Conservation (phyloP, 2,329 filamentous ascomycete genomes). For the Penicillium sp. region DNA sequence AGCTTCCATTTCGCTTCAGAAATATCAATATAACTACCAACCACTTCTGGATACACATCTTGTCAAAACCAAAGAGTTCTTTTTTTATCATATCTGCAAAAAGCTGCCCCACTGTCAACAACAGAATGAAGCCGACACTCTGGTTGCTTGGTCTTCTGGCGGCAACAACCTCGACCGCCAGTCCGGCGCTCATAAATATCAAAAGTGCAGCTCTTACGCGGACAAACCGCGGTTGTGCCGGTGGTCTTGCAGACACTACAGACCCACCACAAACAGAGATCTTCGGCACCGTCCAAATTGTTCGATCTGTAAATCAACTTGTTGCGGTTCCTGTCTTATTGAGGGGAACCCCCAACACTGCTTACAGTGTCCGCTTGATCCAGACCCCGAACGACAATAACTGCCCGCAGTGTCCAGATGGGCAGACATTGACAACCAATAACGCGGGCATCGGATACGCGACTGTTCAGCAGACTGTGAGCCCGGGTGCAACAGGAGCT, state of each 20-base stretch:
- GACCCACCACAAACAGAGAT: neutral
- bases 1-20: no score
- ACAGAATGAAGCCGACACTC: neutral
- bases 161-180: neutral
- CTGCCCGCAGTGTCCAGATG: neutral
- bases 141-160: neutral
- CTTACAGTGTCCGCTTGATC: slow-evolving; percentile 4
- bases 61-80: no score
- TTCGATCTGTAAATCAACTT: neutral
- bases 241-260: neutral
- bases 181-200: neutral
- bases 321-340: neutral
- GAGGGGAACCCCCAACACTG: neutral
- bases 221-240: neutral
- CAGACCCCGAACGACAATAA: neutral
- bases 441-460: neutral
- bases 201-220: neutral
- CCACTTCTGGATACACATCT: no score
- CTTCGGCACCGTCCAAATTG: neutral
- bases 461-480: neutral
- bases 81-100: no score
- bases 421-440: neutral
- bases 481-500: neutral
- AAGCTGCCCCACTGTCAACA: neutral
- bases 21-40: no score